Percentiles rank a stretch among this genome's conserved stretches.
These are phyloP conservation scores for Russula ochroleuca DNA, from an alignment of 768 basidiomycete species.

Conservation along the genomic window DNA sequence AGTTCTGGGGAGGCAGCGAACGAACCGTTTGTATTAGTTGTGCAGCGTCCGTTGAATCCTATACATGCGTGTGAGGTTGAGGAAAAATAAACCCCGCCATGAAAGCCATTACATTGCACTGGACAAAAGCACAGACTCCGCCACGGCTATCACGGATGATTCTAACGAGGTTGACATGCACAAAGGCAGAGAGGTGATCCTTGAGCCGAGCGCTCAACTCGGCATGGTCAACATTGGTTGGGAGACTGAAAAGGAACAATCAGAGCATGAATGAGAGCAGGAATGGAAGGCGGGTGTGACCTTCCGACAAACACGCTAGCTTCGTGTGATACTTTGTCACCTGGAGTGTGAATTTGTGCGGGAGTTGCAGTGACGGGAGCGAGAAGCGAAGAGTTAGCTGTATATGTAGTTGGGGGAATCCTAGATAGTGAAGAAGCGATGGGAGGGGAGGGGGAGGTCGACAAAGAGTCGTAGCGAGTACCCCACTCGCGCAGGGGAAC, in stretches of 20 bases:
- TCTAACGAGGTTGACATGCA: constrained; percentile 61
- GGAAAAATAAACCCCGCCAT: constrained; percentile 4
- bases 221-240: constrained; percentile 58
- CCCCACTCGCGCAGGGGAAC: constrained; percentile 55
- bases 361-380: constrained; percentile 30
- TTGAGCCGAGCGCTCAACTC: constrained; percentile 59
- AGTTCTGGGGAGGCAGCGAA: constrained; percentile 51
- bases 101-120: constrained; percentile 60
- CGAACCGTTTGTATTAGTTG: constrained; percentile 58
- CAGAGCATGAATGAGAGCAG: constrained; percentile 8
- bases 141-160: constrained; percentile 73
- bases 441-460: constrained; percentile 44
- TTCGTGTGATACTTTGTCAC: constrained; percentile 58
- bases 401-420: constrained; percentile 15
- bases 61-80: neutral
- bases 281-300: constrained; percentile 36
- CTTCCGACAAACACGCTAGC: constrained; percentile 84
- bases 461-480: constrained; percentile 65
- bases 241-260: constrained; percentile 48
- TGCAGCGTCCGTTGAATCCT: constrained; percentile 58
- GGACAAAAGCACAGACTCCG: constrained; percentile 79
- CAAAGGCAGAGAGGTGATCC: constrained; percentile 62
- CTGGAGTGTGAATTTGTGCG: constrained; percentile 14
- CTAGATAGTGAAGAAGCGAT: constrained; percentile 30
- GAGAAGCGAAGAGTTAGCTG: constrained; percentile 25